Evolutionary conservation across 768 basidiomycete species (phyloP).

Genomic region (Tulasnella sp.): DNA sequence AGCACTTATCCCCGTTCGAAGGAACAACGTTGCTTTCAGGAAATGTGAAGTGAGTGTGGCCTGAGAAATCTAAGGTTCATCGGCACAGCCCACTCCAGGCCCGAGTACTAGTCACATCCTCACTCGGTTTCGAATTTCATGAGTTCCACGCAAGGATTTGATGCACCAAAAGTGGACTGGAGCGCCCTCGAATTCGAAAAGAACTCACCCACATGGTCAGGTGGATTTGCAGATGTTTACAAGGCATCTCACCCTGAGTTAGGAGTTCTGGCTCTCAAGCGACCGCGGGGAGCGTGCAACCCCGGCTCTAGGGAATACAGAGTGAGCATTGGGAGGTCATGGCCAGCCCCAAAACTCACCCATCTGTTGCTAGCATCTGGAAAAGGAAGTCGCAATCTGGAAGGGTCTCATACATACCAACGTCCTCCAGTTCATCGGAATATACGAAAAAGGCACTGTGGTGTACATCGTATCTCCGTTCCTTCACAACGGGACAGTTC

Average conservation of each 20-base stretch:
- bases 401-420: neutral
- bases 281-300: neutral
- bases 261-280: neutral
- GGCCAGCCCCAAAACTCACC: neutral
- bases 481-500: neutral
- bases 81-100: no score
- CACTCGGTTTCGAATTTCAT: no score
- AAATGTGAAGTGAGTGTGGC: no score
- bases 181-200: neutral
- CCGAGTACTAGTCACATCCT: no score
- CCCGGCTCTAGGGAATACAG: neutral
- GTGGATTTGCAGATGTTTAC: neutral
- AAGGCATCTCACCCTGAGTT: neutral
- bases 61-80: no score
- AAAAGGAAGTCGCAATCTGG: neutral
- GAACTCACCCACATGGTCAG: neutral
- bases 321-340: neutral
- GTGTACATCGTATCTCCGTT: conserved; percentile 5
- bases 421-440: conserved; percentile 1
- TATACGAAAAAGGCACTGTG: neutral
- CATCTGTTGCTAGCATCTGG: neutral
- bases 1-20: no score
- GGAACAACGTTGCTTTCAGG: no score
- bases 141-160: no score
- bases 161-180: neutral